These are phyloP conservation scores for Fusarium globosum DNA, from an alignment of 2,329 filamentous ascomycete genomes.

Conservation along the genomic window DNA sequence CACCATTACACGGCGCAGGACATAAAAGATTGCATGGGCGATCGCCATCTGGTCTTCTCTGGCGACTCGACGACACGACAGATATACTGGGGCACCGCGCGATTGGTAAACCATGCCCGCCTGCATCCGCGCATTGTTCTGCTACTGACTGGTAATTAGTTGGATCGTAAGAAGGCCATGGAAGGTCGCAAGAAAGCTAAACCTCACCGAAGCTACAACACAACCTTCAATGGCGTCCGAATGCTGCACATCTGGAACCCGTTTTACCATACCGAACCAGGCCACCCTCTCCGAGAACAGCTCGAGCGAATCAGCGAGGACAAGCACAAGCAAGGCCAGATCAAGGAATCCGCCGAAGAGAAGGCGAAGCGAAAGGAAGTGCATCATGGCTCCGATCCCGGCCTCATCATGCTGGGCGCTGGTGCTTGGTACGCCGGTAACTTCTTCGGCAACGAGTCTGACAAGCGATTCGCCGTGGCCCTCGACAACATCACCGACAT, in stretches of 20 bases:
- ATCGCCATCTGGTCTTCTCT: constrained; percentile 66
- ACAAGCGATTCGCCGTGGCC: constrained; percentile 26
- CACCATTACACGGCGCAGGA: constrained; percentile 65
- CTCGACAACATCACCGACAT: constrained; percentile 42
- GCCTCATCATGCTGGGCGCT: constrained; percentile 42
- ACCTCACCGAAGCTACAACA: constrained; percentile 44
- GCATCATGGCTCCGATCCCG: constrained; percentile 33
- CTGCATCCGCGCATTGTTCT: background rate
- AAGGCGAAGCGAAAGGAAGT: background rate
- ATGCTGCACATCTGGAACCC: constrained; percentile 73
- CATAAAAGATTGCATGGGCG: constrained; percentile 62
- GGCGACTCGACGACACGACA: constrained; percentile 71
- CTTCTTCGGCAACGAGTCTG: constrained; percentile 18
- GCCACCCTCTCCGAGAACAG: constrained; percentile 34
- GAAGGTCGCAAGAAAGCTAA: constrained; percentile 6
- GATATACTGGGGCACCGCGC: constrained; percentile 65
- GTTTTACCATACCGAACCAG: constrained; percentile 60
- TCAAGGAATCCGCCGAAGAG: background rate
- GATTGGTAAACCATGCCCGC: constrained; percentile 39
- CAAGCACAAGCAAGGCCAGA: constrained; percentile 18
- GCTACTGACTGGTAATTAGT: constrained; percentile 20
- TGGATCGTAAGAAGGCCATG: constrained; percentile 38
- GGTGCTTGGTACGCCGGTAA: constrained; percentile 42
- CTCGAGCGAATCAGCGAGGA: constrained; percentile 38
- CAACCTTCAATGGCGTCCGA: constrained; percentile 57